Conservation (phyloP, 352 stramenopile species). For the Pythium brachiatum region DNA sequence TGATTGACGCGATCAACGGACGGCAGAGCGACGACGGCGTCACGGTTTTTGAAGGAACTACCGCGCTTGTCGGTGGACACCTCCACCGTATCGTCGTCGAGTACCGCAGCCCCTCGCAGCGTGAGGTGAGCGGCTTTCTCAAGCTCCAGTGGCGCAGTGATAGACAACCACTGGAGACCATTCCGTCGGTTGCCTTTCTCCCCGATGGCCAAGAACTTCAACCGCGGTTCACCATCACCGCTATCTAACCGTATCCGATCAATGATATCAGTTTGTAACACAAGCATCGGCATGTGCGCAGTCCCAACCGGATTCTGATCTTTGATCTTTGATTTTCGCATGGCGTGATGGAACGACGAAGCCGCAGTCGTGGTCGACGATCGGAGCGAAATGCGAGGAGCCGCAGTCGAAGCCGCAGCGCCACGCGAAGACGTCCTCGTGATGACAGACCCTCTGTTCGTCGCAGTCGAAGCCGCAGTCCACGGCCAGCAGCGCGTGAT, state of each 20-base stretch:
- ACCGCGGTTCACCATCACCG: conserved; percentile 17
- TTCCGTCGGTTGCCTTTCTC: conserved; percentile 17
- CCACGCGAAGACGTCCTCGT: background rate
- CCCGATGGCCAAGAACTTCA: conserved; percentile 25
- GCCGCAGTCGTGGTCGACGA: background rate
- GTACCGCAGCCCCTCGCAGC: conserved; percentile 23
- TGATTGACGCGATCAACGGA: conserved; percentile 24
- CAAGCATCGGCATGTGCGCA: no score
- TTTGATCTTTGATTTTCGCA: conserved; percentile 1
- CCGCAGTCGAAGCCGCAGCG: conserved; percentile 8
- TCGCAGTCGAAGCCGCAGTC: conserved; percentile 24
- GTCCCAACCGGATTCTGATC: no score
- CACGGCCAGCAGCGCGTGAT: background rate
- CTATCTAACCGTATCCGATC: background rate
- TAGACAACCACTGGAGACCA: conserved; percentile 15
- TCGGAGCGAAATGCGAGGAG: background rate
- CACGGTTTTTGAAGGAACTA: conserved; percentile 10
- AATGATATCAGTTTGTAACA: conserved; percentile 3
- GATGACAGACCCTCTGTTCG: conserved; percentile 9
- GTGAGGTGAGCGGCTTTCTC: conserved; percentile 10
- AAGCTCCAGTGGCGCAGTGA: conserved; percentile 24
- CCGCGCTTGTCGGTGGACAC: conserved; percentile 15
- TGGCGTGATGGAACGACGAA: conserved; percentile 1
- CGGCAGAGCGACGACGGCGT: background rate
- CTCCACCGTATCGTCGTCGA: conserved; percentile 28